phyloP scores from a whole-genome alignment of 129 eudicot species.

The Centella asiatica region DNA sequence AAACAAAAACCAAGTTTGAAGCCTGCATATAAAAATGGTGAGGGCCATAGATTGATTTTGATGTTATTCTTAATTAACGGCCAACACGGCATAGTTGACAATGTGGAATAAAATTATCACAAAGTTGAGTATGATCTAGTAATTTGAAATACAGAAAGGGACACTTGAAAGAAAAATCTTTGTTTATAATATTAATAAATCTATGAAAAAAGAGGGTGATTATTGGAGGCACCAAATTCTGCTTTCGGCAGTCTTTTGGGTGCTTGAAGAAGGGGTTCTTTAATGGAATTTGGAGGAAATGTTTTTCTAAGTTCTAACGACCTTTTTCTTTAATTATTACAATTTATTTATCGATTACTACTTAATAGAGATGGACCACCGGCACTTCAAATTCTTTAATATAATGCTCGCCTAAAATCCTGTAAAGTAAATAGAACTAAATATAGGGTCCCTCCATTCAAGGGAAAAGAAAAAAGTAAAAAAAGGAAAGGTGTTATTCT shows the following conservation, averaged over 20 bases:
- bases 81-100: not conserved
- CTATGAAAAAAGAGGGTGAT: not conserved
- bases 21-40: not conserved
- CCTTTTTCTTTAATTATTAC: not conserved
- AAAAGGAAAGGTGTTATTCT: no score
- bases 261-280: not conserved
- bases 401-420: not conserved
- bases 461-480: no score
- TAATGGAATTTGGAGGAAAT: not conserved
- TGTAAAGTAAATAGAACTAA: not conserved
- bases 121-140: not conserved
- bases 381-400: not conserved
- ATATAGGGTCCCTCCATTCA: not conserved
- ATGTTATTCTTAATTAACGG: constrained; percentile 1
- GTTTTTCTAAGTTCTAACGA: not conserved
- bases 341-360: not conserved
- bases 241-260: constrained; percentile 3
- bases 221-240: not conserved
- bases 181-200: not conserved
- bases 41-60: not conserved
- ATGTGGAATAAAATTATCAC: not conserved
- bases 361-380: not conserved
- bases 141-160: not conserved
- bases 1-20: not conserved
- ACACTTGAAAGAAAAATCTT: not conserved